A percentile compares a stretch with the other conserved stretches of the same genome.
Conservation (phyloP, 176 grass and related monocot species). For the Triticum timopheevii region DNA sequence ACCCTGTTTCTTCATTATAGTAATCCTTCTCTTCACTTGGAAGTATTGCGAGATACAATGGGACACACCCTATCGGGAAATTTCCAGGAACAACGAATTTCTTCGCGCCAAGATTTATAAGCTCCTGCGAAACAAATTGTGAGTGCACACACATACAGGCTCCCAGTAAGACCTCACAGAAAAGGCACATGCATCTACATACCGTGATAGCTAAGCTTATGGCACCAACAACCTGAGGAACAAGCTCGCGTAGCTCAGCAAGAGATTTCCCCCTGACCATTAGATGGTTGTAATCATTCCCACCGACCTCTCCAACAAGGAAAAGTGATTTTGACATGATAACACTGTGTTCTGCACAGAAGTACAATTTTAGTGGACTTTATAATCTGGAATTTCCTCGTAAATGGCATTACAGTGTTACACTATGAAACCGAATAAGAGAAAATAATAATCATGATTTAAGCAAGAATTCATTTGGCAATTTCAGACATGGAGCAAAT, state of each 20-base stretch:
- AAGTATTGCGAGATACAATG: conserved; percentile 69
- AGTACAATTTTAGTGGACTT: conserved; percentile 17
- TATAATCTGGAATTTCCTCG: background rate
- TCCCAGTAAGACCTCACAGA: background rate
- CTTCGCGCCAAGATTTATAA: conserved; percentile 82
- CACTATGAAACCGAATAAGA: background rate
- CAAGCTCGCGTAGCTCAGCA: conserved; percentile 59
- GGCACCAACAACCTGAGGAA: conserved; percentile 63
- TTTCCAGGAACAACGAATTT: conserved; percentile 86
- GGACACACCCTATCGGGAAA: conserved; percentile 83
- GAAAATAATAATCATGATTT: conserved; percentile 8
- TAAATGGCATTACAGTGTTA: conserved; percentile 11
- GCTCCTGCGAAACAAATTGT: conserved; percentile 52
- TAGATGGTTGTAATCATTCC: conserved; percentile 94
- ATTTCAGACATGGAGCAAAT: background rate
- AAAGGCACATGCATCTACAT: background rate
- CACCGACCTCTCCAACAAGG: conserved; percentile 80
- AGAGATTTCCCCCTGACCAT: conserved; percentile 61
- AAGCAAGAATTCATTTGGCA: background rate
- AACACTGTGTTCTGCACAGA: conserved; percentile 48
- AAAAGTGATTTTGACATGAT: conserved; percentile 74
- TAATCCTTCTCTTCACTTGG: conserved; percentile 61
- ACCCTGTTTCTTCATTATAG: conserved; percentile 74
- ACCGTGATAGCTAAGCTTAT: conserved; percentile 62
- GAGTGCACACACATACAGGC: background rate